Conservation (phyloP, 768 basidiomycete species). For the Asterophora parasitica region DNA sequence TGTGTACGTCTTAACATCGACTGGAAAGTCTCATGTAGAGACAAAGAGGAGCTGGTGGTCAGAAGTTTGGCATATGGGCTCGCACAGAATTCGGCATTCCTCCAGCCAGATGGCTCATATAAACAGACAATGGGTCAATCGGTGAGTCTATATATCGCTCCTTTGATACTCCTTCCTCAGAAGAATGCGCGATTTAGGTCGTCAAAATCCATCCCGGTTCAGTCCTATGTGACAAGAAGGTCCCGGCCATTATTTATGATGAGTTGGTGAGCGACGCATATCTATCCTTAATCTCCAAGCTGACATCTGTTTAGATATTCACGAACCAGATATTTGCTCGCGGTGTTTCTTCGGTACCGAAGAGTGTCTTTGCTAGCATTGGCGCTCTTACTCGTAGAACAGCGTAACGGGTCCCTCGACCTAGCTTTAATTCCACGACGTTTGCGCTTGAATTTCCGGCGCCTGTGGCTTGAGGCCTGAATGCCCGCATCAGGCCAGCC, state of each 20-base stretch:
- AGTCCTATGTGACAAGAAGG: conserved; percentile 72
- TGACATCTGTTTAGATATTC: conserved; percentile 47
- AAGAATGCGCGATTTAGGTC: conserved; percentile 29
- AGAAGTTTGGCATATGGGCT: conserved; percentile 72
- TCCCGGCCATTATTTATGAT: conserved; percentile 86
- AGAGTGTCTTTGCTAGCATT: conserved; percentile 36
- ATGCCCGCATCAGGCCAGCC: too few species aligned
- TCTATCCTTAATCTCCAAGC: background rate
- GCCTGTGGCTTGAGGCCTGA: too few species aligned
- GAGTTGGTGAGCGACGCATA: conserved; percentile 65
- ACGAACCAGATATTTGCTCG: conserved; percentile 87
- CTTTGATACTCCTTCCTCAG: conserved; percentile 1
- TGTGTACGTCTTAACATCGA: conserved; percentile 62
- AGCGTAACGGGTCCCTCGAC: conserved; percentile 15
- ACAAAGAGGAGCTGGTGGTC: conserved; percentile 65
- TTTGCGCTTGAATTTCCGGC: too few species aligned
- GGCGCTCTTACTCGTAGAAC: conserved; percentile 29
- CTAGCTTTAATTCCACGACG: too few species aligned
- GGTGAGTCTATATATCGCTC: conserved; percentile 26
- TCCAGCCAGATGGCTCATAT: conserved; percentile 85
- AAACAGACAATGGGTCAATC: conserved; percentile 73
- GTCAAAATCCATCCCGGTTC: conserved; percentile 94
- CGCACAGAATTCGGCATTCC: conserved; percentile 76
- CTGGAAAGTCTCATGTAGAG: conserved; percentile 51
- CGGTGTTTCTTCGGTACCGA: conserved; percentile 81